These are phyloP conservation scores for Carex myosuroides DNA, from an alignment of 176 grass and related monocot species.

Conservation along the genomic window DNA sequence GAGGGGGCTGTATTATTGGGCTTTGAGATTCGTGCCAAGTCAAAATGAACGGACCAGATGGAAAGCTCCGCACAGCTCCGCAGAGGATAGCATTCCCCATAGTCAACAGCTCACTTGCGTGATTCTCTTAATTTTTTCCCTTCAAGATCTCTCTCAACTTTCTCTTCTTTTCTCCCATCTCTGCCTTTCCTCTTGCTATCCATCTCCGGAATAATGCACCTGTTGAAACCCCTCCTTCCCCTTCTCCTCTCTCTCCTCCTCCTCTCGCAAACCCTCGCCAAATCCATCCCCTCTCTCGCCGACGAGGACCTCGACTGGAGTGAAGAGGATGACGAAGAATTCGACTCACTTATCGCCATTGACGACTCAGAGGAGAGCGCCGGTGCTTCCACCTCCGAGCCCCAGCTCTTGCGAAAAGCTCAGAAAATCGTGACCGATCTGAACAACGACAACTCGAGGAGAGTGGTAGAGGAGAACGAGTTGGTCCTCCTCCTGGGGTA, in stretches of 20 bases:
- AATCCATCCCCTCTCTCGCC: slow-evolving; percentile 15
- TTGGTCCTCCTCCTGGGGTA: slow-evolving; percentile 77
- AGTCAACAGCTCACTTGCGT: slow-evolving; percentile 12
- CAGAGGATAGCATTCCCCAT: too few species aligned
- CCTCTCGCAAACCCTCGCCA: slow-evolving; percentile 22
- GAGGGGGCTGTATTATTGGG: too few species aligned
- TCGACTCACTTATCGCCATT: slow-evolving; percentile 69
- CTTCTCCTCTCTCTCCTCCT: slow-evolving; percentile 25
- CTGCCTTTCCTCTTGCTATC: neutral
- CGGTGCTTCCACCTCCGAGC: neutral
- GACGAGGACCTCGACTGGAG: slow-evolving; percentile 36
- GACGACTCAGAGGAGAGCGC: slow-evolving; percentile 56
- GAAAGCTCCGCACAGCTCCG: too few species aligned
- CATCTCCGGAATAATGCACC: slow-evolving; percentile 20
- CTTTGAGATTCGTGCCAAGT: too few species aligned
- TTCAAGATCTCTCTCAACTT: slow-evolving; percentile 19
- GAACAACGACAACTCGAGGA: slow-evolving; percentile 70
- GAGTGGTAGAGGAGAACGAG: slow-evolving; percentile 48
- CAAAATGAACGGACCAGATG: too few species aligned
- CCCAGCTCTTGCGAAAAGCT: slow-evolving; percentile 53
- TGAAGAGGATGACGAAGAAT: slow-evolving; percentile 54
- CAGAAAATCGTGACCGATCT: slow-evolving; percentile 86
- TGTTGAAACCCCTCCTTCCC: neutral
- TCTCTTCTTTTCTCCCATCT: slow-evolving; percentile 10
- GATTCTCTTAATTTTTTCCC: slow-evolving; percentile 33